phyloP scores from a whole-genome alignment of 2,329 filamentous ascomycete genomes.

The Claviceps capensis region DNA sequence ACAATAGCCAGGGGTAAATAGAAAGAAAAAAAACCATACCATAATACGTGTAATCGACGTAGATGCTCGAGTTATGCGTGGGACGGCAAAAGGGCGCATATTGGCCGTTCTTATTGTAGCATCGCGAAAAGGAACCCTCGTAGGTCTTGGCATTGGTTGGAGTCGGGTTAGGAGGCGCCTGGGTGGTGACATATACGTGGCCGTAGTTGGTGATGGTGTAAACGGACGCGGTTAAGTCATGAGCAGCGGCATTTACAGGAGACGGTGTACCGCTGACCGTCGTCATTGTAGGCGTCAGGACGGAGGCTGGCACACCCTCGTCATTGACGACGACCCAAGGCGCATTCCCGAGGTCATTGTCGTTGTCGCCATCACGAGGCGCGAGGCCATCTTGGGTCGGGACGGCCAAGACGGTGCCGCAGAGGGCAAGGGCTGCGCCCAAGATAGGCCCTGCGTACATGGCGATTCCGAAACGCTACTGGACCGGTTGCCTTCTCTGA shows the following conservation, averaged over 20 bases:
- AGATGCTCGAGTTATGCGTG: conserved; percentile 26
- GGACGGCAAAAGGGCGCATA: conserved; percentile 40
- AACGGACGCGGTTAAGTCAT: conserved; percentile 32
- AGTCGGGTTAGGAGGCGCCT: conserved; percentile 30
- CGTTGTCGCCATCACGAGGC: conserved; percentile 11
- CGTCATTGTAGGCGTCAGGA: conserved; percentile 34
- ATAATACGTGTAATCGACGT: conserved; percentile 35
- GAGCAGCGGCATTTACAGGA: conserved; percentile 25
- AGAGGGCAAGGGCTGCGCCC: conserved; percentile 14
- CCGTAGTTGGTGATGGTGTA: conserved; percentile 23
- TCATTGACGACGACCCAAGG: conserved; percentile 39
- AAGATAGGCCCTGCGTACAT: conserved; percentile 21
- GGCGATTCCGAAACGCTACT: conserved; percentile 3
- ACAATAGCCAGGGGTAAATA: not conserved
- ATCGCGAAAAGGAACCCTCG: conserved; percentile 35
- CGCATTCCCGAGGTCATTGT: conserved; percentile 13
- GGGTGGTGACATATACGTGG: conserved; percentile 26
- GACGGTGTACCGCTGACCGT: conserved; percentile 31
- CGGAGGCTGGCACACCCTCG: conserved; percentile 29
- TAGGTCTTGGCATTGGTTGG: conserved; percentile 24
- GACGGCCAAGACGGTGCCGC: conserved; percentile 15
- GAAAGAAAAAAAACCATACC: conserved; percentile 22
- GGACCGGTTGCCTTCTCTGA: not conserved
- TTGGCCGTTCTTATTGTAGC: conserved; percentile 32
- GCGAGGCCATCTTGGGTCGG: conserved; percentile 11